Evolutionary conservation across 169 alveolate species (phyloP), one percentile per base, ranked within the genome.

Genomic region (Cryptosporidium parvum): DNA sequence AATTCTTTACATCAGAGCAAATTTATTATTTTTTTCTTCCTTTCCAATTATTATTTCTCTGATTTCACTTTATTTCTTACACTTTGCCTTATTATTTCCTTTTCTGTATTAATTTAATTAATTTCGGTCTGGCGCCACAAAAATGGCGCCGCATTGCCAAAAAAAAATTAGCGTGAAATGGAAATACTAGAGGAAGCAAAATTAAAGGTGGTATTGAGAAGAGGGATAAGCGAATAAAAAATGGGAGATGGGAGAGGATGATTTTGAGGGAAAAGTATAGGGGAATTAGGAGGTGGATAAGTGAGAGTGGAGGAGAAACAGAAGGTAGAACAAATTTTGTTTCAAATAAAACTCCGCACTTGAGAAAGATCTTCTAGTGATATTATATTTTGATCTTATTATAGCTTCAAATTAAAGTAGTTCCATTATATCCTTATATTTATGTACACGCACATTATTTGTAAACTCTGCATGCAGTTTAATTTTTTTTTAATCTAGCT

Each of bases 1-100:
- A 48, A 56, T 26, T 56, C 67, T 56, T 56, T 56, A 56, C 67
- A 56, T 56, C 35, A n/a, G 67, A 56, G 23, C 67, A 56, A 56
- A 8, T 56, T 12, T 56, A 48, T 10, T 14, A 23, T 14, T 23
- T 53, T 56, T 56, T 16, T 56, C 33, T 23, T 8, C 7, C n/a
- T 53, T 14, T 53, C 5, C 61, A 52, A 14, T 52, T 52, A n/a
- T 52, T 18, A n/a, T n/a, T n/a, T 56, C 18, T 21, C 67, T 56
- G n/a, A 42, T 9, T 42, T 42, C 9, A 56, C 16, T n/a, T 56
- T 56, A n/a, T 56, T 26, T 26, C 26, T 26, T 23, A 23, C 35
- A 9, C 62, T 7, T 23, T 53, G 62, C 62, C 2, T 56, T 23
- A 23, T 56, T 56, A n/a, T 26, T 56, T n/a, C 35, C 16, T 29